phyloP scores from a whole-genome alignment of 768 basidiomycete genomes.

The Flagelloscypha sp. region DNA sequence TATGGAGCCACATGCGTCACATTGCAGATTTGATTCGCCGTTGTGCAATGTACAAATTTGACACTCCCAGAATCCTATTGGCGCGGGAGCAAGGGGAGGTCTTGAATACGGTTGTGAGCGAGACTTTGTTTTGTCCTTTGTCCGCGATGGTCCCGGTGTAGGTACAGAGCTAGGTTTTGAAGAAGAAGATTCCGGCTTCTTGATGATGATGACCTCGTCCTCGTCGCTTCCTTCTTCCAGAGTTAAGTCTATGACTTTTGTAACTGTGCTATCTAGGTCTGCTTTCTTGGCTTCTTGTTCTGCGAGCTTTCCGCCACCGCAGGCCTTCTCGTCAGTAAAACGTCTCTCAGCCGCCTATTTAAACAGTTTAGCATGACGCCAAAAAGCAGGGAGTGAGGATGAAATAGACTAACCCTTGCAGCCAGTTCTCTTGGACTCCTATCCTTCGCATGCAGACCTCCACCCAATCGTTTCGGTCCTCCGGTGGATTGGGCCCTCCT shows the following conservation, averaged over 20 bases:
- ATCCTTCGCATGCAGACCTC: conserved; percentile 31
- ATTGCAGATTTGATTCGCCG: conserved; percentile 35
- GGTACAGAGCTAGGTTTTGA: conserved; percentile 5
- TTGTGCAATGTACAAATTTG: conserved; percentile 63
- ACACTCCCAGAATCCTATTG: conserved; percentile 38
- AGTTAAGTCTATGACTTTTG: conserved; percentile 55
- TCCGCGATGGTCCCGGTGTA: not conserved
- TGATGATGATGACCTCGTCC: conserved; percentile 26
- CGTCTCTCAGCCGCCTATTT: conserved; percentile 81
- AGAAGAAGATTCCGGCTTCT: conserved; percentile 8
- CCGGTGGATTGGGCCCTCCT: conserved; percentile 39
- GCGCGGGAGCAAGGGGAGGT: conserved; percentile 3
- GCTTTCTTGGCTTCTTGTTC: conserved; percentile 63
- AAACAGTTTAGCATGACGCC: conserved; percentile 3
- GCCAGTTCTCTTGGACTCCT: conserved; percentile 65
- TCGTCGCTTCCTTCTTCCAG: conserved; percentile 25
- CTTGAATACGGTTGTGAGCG: conserved; percentile 5
- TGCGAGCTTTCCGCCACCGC: conserved; percentile 52
- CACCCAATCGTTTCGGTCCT: conserved; percentile 47
- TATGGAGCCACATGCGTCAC: conserved; percentile 48
- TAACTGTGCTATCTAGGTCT: conserved; percentile 53
- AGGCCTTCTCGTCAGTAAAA: conserved; percentile 62
- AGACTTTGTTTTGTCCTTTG: conserved; percentile 1
- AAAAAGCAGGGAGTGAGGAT: not conserved
- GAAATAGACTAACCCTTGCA: conserved; percentile 43